Conservation (phyloP, 768 basidiomycete species). For the Lenzites betulinus region DNA sequence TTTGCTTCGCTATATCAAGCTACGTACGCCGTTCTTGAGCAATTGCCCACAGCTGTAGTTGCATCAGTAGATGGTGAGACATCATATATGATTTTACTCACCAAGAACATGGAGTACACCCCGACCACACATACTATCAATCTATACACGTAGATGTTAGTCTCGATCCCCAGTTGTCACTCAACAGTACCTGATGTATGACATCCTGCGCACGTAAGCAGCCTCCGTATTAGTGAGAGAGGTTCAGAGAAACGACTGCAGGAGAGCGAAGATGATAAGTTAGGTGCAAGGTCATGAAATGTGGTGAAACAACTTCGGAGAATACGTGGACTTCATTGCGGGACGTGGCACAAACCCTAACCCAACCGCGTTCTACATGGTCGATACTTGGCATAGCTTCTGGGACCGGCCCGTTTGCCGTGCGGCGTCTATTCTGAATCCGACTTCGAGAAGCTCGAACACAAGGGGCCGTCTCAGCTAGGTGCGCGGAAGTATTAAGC, state of each 20-base stretch:
- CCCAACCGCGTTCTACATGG: not conserved
- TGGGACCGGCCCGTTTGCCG: not conserved
- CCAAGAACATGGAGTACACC: slow-evolving; percentile 93
- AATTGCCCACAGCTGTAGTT: slow-evolving; percentile 79
- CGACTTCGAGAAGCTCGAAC: too few species aligned
- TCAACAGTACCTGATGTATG: slow-evolving; percentile 11
- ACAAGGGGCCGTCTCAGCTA: too few species aligned
- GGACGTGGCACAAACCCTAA: slow-evolving; percentile 14
- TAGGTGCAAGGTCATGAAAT: slow-evolving; percentile 1
- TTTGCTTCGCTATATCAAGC: not conserved
- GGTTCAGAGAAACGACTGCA: not conserved
- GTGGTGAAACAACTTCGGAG: not conserved
- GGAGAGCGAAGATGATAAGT: slow-evolving; percentile 15
- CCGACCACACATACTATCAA: slow-evolving; percentile 79
- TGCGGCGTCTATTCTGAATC: not conserved
- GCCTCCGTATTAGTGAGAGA: not conserved
- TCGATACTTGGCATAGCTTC: slow-evolving; percentile 5
- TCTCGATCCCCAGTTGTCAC: not conserved
- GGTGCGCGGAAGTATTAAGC: too few species aligned
- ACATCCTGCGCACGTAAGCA: not conserved
- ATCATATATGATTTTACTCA: too few species aligned
- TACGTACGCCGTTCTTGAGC: slow-evolving; percentile 89
- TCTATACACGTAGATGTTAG: slow-evolving; percentile 2
- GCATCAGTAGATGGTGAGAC: slow-evolving; percentile 15
- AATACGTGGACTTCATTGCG: slow-evolving; percentile 16